phyloP scores from a whole-genome alignment of 139 green algal species.

The Volvox africanus region DNA sequence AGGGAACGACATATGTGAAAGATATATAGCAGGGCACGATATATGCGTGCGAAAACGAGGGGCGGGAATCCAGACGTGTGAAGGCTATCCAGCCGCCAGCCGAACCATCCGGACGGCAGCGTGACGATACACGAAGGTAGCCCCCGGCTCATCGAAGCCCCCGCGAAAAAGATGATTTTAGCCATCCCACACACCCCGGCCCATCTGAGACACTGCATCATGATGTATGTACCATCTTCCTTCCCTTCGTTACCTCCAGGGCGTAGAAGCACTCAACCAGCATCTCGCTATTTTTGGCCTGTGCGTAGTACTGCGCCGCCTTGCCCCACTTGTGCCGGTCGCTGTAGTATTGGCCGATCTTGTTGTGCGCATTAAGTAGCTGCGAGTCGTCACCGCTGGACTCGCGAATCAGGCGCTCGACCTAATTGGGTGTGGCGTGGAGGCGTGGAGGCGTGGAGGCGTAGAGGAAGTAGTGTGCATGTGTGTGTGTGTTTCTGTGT shows the following conservation, averaged over 20 bases:
- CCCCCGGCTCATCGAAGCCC: not conserved
- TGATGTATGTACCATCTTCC: not conserved
- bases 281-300: slow-evolving; percentile 82
- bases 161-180: no score
- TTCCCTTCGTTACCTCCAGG: slow-evolving; percentile 62
- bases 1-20: no score
- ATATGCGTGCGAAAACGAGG: no score
- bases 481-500: no score
- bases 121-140: no score
- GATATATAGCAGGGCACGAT: no score
- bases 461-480: no score
- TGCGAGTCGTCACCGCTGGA: slow-evolving; percentile 71
- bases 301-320: slow-evolving; percentile 83
- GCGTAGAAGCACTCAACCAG: slow-evolving; percentile 83
- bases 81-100: no score
- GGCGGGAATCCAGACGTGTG: no score
- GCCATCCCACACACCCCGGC: not conserved
- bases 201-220: not conserved
- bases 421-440: slow-evolving; percentile 17
- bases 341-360: slow-evolving; percentile 87
- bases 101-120: no score
- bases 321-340: slow-evolving; percentile 83
- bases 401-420: slow-evolving; percentile 74
- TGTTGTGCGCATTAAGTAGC: slow-evolving; percentile 75
- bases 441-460: no score